Conservation (phyloP, 371 early-diverging fungal species). For the Actinomortierella wolfii region DNA sequence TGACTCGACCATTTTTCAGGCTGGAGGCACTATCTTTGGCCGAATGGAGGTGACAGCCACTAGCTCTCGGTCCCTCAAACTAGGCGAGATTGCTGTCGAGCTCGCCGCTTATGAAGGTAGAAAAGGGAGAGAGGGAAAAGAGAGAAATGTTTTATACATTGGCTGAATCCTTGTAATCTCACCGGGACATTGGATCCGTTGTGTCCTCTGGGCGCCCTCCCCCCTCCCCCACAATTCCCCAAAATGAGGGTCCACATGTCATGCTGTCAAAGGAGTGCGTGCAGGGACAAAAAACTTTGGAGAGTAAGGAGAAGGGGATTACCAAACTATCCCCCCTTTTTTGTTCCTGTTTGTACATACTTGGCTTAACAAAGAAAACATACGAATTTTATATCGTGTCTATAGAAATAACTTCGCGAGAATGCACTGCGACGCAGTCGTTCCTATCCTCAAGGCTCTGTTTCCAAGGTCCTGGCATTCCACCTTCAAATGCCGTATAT, state of each 20-base stretch:
- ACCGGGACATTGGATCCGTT: neutral
- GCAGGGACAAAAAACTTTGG: too few relatives aligned
- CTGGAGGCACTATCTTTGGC: conserved; percentile 59
- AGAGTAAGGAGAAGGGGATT: too few relatives aligned
- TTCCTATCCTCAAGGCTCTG: conserved; percentile 55
- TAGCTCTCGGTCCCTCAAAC: conserved; percentile 47
- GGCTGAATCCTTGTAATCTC: too few relatives aligned
- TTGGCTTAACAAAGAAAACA: too few relatives aligned
- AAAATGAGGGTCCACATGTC: neutral
- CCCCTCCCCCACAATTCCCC: neutral
- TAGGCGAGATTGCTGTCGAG: conserved; percentile 65
- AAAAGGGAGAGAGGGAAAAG: neutral
- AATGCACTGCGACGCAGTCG: conserved; percentile 52
- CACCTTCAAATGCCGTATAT: conserved; percentile 58
- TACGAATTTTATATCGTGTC: too few relatives aligned
- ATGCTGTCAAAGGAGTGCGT: too few relatives aligned
- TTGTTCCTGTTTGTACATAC: too few relatives aligned
- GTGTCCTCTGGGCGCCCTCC: neutral
- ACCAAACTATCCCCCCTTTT: too few relatives aligned
- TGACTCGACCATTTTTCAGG: conserved; percentile 60
- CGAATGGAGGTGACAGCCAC: conserved; percentile 53
- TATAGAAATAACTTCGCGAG: conserved; percentile 27
- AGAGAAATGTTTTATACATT: neutral
- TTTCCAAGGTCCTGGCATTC: conserved; percentile 59
- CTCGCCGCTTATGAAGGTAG: conserved; percentile 60